Evolutionary conservation across 2,329 filamentous ascomycete species (phyloP), one percentile per base, ranked within the genome.

Genomic region (Curvularia hawaiiensis): DNA sequence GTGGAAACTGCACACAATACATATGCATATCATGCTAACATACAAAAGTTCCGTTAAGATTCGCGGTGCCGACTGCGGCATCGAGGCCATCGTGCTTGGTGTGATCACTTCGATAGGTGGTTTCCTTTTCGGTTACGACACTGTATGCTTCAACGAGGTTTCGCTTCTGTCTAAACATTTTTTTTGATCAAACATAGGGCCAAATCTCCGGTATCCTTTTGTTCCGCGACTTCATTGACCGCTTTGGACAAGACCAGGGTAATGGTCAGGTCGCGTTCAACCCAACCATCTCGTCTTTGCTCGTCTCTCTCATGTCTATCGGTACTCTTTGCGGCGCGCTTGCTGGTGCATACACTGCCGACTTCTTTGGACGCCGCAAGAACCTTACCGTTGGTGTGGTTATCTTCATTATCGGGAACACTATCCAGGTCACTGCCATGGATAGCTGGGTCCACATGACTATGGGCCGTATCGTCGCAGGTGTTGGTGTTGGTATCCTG

Each of bases 51-150:
- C 69, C 44, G 56, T 74, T 50, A 65, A 63, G 44, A 43, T 74
- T 60, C 69, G 70, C 60, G 71, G 70, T 54, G 70, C 71, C 20
- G 68, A 70, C 28, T 70, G 68, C 43, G 70, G 71, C 30, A 71
- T 71, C 11, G 71, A 74, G 51, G 77, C 78, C 33, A 72, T 78
- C 57, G 76, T 91, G 78, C 83, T 86, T 28, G 83, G 83, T 44
- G 73, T 80, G 33, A 77, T 82, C 41, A 85, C 84, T 43, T 84
- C 82, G 44, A 81, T 88, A 40, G 85, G 85, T 59, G 85, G 84
- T 47, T 85, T 86, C 71, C 80, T 88, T 59, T 87, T 87, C 70
- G 86, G 85, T 47, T 87, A 87, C 63, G 85, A 88, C 63, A 88
- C 84, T 10, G 85, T 67, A 66, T 20, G 61, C 18, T 33, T n/a